A percentile compares a stretch with the other conserved stretches of the same genome.
Conservation (phyloP, 2,329 filamentous ascomycete species). For the Epichloe sylvatica region DNA sequence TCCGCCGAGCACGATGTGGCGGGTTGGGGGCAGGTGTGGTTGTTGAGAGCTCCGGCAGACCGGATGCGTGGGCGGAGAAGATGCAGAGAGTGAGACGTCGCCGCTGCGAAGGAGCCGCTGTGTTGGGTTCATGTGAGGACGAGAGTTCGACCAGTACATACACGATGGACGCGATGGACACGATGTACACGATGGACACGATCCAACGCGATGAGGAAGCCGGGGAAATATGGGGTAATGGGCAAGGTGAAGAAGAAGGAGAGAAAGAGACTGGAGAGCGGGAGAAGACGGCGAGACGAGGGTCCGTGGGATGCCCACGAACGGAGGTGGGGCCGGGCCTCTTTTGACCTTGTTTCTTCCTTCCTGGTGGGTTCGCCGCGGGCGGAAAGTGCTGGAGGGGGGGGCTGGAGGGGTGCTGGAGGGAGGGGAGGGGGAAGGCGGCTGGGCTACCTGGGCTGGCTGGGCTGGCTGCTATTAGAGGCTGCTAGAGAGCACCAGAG, state of each 20-base stretch:
- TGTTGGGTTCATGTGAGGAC: neutral
- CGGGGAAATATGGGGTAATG: slow-evolving; percentile 11
- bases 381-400: no score
- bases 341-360: neutral
- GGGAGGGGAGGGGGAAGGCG: no score
- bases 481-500: no score
- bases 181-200: no score
- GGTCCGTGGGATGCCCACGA: neutral
- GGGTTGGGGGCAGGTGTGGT: neutral
- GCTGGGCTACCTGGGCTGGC: no score
- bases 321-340: slow-evolving; percentile 1
- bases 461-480: no score
- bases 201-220: neutral
- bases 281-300: neutral
- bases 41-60: neutral
- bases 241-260: slow-evolving; percentile 5
- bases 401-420: no score
- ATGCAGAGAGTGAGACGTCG: neutral
- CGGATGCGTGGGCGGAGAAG: neutral
- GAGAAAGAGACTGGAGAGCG: slow-evolving; percentile 5
- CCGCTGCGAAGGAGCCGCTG: neutral
- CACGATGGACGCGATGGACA: no score
- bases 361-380: neutral
- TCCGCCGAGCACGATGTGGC: slow-evolving; percentile 3
- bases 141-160: no score